Conservation (phyloP, 306 rosid genomes). For the Lupinus albus region DNA sequence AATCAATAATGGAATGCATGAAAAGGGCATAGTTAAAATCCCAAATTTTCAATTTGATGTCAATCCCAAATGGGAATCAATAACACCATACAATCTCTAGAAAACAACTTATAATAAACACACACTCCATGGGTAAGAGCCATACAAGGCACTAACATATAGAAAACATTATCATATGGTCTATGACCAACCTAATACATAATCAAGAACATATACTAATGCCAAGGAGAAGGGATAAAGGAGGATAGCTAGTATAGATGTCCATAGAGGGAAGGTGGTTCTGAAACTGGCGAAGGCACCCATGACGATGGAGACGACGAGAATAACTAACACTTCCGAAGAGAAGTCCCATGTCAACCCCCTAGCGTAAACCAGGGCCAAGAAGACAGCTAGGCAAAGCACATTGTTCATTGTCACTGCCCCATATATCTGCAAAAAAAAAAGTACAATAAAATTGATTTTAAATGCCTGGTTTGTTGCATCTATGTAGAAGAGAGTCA, state of each 20-base stretch:
- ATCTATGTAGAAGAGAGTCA: neutral
- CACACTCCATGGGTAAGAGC: neutral
- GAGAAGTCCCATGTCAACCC: slow-evolving; percentile 94
- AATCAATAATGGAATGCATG: neutral
- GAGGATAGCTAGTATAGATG: slow-evolving; percentile 69
- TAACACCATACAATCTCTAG: neutral
- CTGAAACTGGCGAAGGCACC: slow-evolving; percentile 84
- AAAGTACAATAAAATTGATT: slow-evolving; percentile 4
- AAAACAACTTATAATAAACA: neutral
- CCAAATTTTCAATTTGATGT: slow-evolving; percentile 13
- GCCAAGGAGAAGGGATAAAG: slow-evolving; percentile 87
- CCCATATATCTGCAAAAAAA: slow-evolving; percentile 75
- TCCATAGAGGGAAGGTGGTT: slow-evolving; percentile 89
- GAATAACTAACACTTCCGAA: slow-evolving; percentile 80
- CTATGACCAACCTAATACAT: slow-evolving; percentile 83
- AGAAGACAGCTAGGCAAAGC: slow-evolving; percentile 87
- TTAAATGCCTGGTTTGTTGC: neutral
- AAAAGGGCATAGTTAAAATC: neutral
- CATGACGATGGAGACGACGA: slow-evolving; percentile 71
- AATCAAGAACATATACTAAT: slow-evolving; percentile 88
- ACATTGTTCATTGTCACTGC: slow-evolving; percentile 92
- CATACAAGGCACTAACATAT: neutral
- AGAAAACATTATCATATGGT: neutral
- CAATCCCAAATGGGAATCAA: slow-evolving; percentile 14
- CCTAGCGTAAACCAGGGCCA: slow-evolving; percentile 77